These are phyloP conservation scores for Dothiorella sarmentorum DNA, from an alignment of 2,329 filamentous ascomycete species.

Conservation along the genomic window DNA sequence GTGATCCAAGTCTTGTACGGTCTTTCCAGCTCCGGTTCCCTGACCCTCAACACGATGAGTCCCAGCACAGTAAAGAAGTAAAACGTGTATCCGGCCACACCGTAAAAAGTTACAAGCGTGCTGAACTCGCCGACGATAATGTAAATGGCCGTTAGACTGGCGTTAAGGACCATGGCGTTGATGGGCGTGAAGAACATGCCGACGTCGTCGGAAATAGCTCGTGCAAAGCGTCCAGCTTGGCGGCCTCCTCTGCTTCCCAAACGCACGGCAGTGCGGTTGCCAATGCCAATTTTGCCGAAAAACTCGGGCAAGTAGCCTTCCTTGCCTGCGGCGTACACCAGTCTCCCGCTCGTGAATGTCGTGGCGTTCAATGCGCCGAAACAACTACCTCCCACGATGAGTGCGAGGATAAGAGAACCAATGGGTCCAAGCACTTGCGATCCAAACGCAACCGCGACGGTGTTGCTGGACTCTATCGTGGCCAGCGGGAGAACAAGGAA, in stretches of 20 bases:
- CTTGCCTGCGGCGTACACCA: slow-evolving; percentile 91
- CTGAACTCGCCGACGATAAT: slow-evolving; percentile 84
- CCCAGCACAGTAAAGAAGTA: slow-evolving; percentile 96
- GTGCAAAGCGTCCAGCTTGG: background rate
- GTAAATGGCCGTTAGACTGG: slow-evolving; percentile 68
- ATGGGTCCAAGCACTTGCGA: slow-evolving; percentile 81
- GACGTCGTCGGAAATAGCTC: slow-evolving; percentile 56
- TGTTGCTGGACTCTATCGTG: slow-evolving; percentile 83
- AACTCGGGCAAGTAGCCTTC: slow-evolving; percentile 86
- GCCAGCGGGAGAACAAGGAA: slow-evolving; percentile 84
- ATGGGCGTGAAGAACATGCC: slow-evolving; percentile 93
- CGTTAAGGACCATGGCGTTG: slow-evolving; percentile 82
- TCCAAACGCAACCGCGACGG: slow-evolving; percentile 93
- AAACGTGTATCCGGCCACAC: slow-evolving; percentile 93
- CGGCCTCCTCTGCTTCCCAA: slow-evolving; percentile 20
- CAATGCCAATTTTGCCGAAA: slow-evolving; percentile 78
- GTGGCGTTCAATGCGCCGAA: slow-evolving; percentile 93
- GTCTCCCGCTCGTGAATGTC: slow-evolving; percentile 85
- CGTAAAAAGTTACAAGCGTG: slow-evolving; percentile 93
- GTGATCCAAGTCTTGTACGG: slow-evolving; percentile 96
- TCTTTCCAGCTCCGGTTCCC: slow-evolving; percentile 80
- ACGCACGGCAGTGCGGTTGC: slow-evolving; percentile 40
- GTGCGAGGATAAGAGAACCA: slow-evolving; percentile 78
- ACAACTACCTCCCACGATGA: slow-evolving; percentile 87
- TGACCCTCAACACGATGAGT: slow-evolving; percentile 82